Conservation (phyloP, 352 stramenopile species). For the Elongisporangium undulatum region DNA sequence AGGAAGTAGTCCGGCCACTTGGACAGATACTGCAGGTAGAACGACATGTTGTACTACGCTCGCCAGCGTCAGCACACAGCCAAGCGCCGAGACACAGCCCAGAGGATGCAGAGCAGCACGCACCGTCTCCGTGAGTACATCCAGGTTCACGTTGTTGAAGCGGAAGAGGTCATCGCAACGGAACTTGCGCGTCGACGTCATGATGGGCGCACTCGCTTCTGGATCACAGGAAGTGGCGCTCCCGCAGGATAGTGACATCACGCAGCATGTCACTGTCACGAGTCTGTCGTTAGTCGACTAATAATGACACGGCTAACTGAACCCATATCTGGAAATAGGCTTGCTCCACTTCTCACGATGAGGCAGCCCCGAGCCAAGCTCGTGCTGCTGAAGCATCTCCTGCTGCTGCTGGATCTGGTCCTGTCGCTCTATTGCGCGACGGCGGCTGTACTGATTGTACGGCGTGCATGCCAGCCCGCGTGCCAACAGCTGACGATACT, state of each 20-base stretch:
- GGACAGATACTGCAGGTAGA: constrained; percentile 97
- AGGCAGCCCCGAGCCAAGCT: neutral
- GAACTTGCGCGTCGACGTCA: constrained; percentile 96
- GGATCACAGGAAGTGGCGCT: neutral
- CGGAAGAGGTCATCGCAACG: constrained; percentile 96
- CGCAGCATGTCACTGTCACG: neutral
- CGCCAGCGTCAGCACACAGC: constrained; percentile 2
- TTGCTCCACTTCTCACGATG: neutral
- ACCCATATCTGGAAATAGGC: constrained; percentile 6
- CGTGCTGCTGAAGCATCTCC: constrained; percentile 37
- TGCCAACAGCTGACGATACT: neutral
- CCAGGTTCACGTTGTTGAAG: constrained; percentile 99
- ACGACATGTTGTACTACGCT: constrained; percentile 93
- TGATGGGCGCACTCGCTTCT: constrained; percentile 33
- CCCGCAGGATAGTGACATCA: neutral
- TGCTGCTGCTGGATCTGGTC: constrained; percentile 34
- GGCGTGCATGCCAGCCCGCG: neutral
- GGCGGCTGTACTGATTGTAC: neutral
- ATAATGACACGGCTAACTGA: neutral
- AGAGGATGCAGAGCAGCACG: constrained; percentile 10
- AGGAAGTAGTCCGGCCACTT: constrained; percentile 97
- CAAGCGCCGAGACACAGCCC: neutral
- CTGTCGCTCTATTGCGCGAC: constrained; percentile 2
- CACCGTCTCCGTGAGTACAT: constrained; percentile 94
- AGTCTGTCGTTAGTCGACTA: neutral